These are phyloP conservation scores for Pseudodiploospora longispora DNA, from an alignment of 2,329 filamentous ascomycete species.

Conservation along the genomic window DNA sequence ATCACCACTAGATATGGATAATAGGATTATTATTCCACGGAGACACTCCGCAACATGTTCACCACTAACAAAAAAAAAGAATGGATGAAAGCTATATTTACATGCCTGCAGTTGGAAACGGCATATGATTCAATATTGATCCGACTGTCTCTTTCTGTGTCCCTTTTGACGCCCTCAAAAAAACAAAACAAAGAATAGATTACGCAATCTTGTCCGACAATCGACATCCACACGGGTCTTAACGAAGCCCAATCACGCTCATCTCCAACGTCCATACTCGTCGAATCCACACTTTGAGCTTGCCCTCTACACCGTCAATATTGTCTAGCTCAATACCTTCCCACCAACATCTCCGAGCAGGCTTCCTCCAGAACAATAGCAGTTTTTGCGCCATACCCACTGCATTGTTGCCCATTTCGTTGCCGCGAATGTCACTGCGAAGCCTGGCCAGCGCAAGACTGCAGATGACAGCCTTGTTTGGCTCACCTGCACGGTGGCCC, in stretches of 20 bases:
- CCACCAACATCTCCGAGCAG: slow-evolving; percentile 96
- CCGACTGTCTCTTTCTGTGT: too few relatives aligned
- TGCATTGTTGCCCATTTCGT: slow-evolving; percentile 64
- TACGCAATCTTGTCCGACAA: too few relatives aligned
- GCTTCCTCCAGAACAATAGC: slow-evolving; percentile 95
- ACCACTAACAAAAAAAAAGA: too few relatives aligned
- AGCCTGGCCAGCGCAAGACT: slow-evolving; percentile 88
- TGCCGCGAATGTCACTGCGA: slow-evolving; percentile 83
- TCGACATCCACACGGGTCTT: slow-evolving; percentile 13
- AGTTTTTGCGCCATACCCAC: slow-evolving; percentile 99
- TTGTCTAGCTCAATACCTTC: slow-evolving; percentile 88
- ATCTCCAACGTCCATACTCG: slow-evolving; percentile 98
- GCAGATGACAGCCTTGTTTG: slow-evolving; percentile 97
- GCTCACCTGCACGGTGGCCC: slow-evolving; percentile 95
- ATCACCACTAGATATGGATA: too few relatives aligned
- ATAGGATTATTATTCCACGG: too few relatives aligned
- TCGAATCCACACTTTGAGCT: slow-evolving; percentile 95
- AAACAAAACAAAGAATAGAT: too few relatives aligned
- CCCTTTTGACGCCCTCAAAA: too few relatives aligned
- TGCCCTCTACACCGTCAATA: slow-evolving; percentile 84
- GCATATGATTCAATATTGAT: too few relatives aligned
- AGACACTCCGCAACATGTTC: too few relatives aligned
- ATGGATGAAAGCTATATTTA: too few relatives aligned
- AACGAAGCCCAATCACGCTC: slow-evolving; percentile 83
- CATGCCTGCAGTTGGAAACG: too few relatives aligned